Base-by-base conservation (phyloP, 2,329 filamentous ascomycete species). In the Fusarium nodosum region DNA sequence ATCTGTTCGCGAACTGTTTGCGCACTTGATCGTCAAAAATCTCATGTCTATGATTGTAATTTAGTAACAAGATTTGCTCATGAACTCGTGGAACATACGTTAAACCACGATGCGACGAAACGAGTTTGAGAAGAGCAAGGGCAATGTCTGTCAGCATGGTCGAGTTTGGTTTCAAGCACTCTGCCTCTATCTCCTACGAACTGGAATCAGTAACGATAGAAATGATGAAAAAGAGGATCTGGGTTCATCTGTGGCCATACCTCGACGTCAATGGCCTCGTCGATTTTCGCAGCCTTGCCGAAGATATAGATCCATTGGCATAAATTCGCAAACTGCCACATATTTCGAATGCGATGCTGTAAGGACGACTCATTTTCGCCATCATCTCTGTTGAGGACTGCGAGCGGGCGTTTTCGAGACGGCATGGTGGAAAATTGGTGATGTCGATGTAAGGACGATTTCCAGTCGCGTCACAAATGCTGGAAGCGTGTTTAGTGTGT, bases 231-330 rank as follows among this genome's bases (percentile, higher is more conserved):
- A 7, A 15, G 74, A 28, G 63, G 47, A 24, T 54, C 22, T 44
- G 12, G 26, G 16, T 20, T 54, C 26, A 59, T 68, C 47, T 46
- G 13, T 26, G 53, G 22, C 31, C 44, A 34, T 88, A 97, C 96
- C 83, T 98, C 94, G 69, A 97, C 92, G 76, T 95, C 93, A 68
- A 97, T 86, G 76, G 91, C 90, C 67, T 97, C 92, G 74, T 96
- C 91, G 71, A 98, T 92, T 82, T 97, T 97, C 78, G 97, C 90
- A 44, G 90, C 90, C 75, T 91, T 90, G 66, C 95, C 94, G 79
- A 99, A 99, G 41, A 95, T 88, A 78, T 91, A 92, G 65, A 98
- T 93, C 87, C 94, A 99, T 81, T 99, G 95, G 82, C 91, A 94
- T 10, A 98, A 83, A 76, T 94, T 95, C 65, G 95, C 93, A 80